These are phyloP conservation scores for Cystobasidium pallidum DNA, from an alignment of 1,284 basidiomycete species.

Conservation along the genomic window DNA sequence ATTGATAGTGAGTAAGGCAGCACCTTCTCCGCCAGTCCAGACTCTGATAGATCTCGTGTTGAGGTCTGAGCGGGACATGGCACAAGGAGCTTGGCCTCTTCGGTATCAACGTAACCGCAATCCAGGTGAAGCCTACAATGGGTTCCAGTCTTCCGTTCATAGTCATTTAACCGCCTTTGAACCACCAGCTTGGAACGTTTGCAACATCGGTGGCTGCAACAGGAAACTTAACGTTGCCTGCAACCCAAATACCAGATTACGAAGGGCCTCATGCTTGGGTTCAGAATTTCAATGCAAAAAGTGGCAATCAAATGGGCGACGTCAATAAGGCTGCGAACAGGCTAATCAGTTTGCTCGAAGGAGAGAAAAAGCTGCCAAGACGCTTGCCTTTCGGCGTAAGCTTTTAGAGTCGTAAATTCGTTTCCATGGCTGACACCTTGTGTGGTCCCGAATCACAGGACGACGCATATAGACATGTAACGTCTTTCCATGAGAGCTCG, in stretches of 20 bases:
- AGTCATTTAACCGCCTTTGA: no score
- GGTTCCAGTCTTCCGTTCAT: no score
- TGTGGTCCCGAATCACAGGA: no score
- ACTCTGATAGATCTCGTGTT: no score
- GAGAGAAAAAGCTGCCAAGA: background rate
- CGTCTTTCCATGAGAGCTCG: background rate
- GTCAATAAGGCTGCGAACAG: constrained; percentile 2
- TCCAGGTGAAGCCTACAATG: no score
- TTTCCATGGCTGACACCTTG: background rate
- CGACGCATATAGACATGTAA: constrained; percentile 2
- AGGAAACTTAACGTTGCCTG: background rate
- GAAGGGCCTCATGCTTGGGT: background rate
- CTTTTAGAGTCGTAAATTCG: background rate
- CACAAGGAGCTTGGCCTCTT: background rate
- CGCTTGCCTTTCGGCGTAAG: constrained; percentile 1
- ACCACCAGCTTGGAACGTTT: constrained; percentile 1
- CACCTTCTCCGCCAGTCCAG: background rate
- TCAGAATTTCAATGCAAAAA: background rate
- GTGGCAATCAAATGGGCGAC: constrained; percentile 3
- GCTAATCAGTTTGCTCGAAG: background rate
- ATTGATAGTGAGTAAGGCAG: background rate
- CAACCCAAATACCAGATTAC: constrained; percentile 5
- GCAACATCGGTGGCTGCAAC: background rate
- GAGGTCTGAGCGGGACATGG: constrained; percentile 5
- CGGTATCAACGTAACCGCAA: constrained; percentile 7